phyloP scores from a whole-genome alignment of 2,329 filamentous ascomycete genomes.

The Aaosphaeria pasadenensis region DNA sequence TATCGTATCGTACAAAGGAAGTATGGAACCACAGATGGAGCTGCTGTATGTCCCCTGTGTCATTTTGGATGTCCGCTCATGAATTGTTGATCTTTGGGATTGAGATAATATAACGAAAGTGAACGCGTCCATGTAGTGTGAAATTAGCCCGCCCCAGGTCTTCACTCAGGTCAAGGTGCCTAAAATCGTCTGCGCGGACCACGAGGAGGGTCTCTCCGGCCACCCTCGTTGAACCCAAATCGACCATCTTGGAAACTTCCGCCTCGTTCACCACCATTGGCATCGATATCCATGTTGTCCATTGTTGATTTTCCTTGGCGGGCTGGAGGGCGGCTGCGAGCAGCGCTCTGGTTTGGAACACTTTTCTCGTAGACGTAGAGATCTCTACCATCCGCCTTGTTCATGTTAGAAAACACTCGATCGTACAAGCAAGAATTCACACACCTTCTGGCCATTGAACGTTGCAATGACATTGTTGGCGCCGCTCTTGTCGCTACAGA shows the following conservation, averaged over 20 bases:
- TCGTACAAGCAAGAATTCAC: constrained; percentile 25
- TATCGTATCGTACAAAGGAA: too few relatives aligned
- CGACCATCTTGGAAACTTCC: constrained; percentile 44
- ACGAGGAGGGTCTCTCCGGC: constrained; percentile 24
- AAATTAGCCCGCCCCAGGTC: too few relatives aligned
- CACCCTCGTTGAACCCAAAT: constrained; percentile 39
- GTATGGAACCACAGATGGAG: too few relatives aligned
- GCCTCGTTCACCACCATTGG: constrained; percentile 19
- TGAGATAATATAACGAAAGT: too few relatives aligned
- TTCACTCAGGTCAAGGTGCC: not conserved
- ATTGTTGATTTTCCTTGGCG: constrained; percentile 18
- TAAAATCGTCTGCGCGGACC: constrained; percentile 30
- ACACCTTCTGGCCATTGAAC: constrained; percentile 75
- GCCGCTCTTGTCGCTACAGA: constrained; percentile 68
- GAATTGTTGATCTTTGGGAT: too few relatives aligned
- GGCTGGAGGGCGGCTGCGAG: constrained; percentile 24
- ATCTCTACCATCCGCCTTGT: constrained; percentile 71
- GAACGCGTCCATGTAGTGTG: too few relatives aligned
- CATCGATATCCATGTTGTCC: constrained; percentile 45
- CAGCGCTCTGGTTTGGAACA: constrained; percentile 26
- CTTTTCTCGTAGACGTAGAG: constrained; percentile 71
- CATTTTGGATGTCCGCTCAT: too few relatives aligned
- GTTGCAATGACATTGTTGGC: constrained; percentile 71
- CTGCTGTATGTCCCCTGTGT: too few relatives aligned
- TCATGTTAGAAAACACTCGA: constrained; percentile 19